A percentile compares a stretch with the other conserved stretches of the same genome.
These are phyloP conservation scores for Volvox africanus DNA, from an alignment of 139 green algal species.

Conservation along the genomic window DNA sequence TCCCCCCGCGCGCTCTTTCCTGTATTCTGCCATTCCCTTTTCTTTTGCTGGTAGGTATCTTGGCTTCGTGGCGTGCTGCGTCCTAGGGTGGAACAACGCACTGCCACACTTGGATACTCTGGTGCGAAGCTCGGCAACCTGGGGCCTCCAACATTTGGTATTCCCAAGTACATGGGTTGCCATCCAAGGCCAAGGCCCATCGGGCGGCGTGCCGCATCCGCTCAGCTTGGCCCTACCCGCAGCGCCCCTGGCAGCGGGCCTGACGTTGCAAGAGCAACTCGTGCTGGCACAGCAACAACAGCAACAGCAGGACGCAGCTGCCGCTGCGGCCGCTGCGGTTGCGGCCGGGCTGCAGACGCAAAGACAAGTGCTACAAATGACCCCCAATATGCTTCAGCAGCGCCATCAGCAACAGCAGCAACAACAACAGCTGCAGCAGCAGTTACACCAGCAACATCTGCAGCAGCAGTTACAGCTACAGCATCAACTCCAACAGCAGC, in stretches of 20 bases:
- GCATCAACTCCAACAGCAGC: neutral
- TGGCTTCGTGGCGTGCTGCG: slow-evolving; percentile 41
- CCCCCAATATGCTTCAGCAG: neutral
- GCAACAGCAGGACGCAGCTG: neutral
- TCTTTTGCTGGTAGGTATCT: slow-evolving; percentile 21
- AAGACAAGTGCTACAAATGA: neutral
- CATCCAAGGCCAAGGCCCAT: neutral
- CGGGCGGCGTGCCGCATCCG: neutral
- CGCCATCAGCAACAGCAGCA: slow-evolving; percentile 8
- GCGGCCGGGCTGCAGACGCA: neutral
- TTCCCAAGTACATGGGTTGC: slow-evolving; percentile 9
- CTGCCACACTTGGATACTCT: neutral
- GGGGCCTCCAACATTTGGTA: neutral
- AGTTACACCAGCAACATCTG: slow-evolving; percentile 5
- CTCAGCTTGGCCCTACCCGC: neutral
- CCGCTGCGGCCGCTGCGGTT: neutral
- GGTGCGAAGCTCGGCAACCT: neutral
- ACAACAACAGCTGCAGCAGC: slow-evolving; percentile 3
- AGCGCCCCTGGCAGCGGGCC: neutral
- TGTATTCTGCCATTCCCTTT: neutral
- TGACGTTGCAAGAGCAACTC: neutral
- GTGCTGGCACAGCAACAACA: neutral
- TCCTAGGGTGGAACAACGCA: slow-evolving; percentile 31
- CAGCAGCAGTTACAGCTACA: neutral
- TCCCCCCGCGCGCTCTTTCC: neutral